Evolutionary conservation across 176 grass and related monocot species (phyloP).

Genomic region (Musa troglodytarum): DNA sequence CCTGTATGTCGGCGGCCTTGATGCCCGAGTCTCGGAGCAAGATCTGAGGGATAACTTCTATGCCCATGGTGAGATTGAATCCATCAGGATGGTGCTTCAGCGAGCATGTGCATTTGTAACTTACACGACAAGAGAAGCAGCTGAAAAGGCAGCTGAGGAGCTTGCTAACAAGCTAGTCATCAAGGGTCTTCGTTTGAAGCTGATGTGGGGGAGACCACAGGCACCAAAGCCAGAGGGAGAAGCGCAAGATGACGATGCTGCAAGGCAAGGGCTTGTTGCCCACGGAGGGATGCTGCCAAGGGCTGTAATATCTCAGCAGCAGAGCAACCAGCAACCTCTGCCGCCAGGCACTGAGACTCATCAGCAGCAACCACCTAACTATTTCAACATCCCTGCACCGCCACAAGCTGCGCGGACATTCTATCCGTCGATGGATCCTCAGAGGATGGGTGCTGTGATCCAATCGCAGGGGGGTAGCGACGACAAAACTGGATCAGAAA

Average conservation of each 20-base stretch:
- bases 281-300: constrained; percentile 84
- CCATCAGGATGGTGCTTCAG: constrained; percentile 89
- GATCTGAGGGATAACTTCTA: constrained; percentile 94
- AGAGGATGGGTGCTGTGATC: constrained; percentile 9
- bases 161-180: constrained; percentile 89
- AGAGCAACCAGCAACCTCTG: constrained; percentile 49
- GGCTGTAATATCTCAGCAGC: constrained; percentile 88
- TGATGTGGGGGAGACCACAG: constrained; percentile 94
- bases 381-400: constrained; percentile 31
- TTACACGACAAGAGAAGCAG: constrained; percentile 80
- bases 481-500: constrained; percentile 4
- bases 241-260: constrained; percentile 32
- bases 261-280: constrained; percentile 47
- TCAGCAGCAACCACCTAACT: constrained; percentile 40
- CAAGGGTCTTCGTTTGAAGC: constrained; percentile 80
- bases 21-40: constrained; percentile 62
- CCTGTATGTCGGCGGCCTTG: constrained; percentile 84
- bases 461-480: background rate
- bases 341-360: constrained; percentile 41
- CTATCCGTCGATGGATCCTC: constrained; percentile 15
- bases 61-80: constrained; percentile 86
- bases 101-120: constrained; percentile 80
- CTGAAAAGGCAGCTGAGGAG: constrained; percentile 90
- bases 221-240: constrained; percentile 52
- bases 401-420: background rate